These are phyloP conservation scores for Backusella mclennaniae DNA, from an alignment of 192 early-diverging fungal genomes.

Conservation along the genomic window DNA sequence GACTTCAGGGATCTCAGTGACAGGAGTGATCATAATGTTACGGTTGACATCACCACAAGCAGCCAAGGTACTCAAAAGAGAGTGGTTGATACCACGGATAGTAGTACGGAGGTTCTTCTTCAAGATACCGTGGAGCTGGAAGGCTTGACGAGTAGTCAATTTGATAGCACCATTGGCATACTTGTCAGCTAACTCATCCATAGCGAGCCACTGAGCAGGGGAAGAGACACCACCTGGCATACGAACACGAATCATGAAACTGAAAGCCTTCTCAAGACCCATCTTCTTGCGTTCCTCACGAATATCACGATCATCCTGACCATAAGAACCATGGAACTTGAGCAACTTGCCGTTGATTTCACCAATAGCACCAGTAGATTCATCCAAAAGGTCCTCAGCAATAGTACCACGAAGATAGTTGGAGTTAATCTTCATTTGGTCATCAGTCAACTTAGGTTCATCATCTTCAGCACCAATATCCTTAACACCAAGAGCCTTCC, in stretches of 20 bases:
- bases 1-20: conserved; percentile 75
- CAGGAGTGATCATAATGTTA: conserved; percentile 93
- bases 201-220: conserved; percentile 88
- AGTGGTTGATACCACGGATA: conserved; percentile 91
- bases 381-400: conserved; percentile 78
- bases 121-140: conserved; percentile 95
- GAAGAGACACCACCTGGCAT: conserved; percentile 90
- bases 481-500: conserved; percentile 79
- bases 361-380: conserved; percentile 76
- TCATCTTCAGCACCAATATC: conserved; percentile 62
- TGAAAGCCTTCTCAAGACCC: conserved; percentile 89
- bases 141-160: conserved; percentile 95
- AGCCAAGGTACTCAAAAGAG: conserved; percentile 88
- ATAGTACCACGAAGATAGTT: conserved; percentile 95
- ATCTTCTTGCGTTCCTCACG: conserved; percentile 80
- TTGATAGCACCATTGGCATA: conserved; percentile 89
- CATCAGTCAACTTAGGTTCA: conserved; percentile 74
- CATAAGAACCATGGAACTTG: conserved; percentile 98
- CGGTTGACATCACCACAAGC: conserved; percentile 98
- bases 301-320: conserved; percentile 96
- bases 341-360: conserved; percentile 91
- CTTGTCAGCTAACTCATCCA: conserved; percentile 86
- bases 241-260: conserved; percentile 96
- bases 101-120: conserved; percentile 86
- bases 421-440: conserved; percentile 89